Conservation (phyloP, 352 stramenopile species). For the Globisporangium canariense region DNA sequence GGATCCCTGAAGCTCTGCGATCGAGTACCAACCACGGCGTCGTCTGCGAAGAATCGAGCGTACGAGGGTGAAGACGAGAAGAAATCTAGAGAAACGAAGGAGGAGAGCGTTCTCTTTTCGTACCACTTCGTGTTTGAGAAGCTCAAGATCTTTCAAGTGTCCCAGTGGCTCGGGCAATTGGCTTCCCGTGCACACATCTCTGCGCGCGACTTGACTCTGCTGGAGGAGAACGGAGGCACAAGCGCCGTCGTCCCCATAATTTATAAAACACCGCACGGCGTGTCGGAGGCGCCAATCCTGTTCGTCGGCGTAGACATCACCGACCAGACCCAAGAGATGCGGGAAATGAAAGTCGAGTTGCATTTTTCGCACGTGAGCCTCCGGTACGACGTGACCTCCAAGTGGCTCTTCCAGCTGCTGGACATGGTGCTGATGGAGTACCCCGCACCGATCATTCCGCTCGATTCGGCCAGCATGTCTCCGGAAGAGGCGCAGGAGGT, state of each 20-base stretch:
- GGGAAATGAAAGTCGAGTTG: constrained; percentile 85
- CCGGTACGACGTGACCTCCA: constrained; percentile 78
- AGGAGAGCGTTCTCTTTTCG: constrained; percentile 31
- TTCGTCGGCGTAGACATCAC: constrained; percentile 79
- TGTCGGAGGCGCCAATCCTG: constrained; percentile 67
- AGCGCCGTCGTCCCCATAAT: constrained; percentile 58
- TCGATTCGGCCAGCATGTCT: constrained; percentile 71
- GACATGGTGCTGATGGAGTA: constrained; percentile 82
- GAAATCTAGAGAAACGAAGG: background rate
- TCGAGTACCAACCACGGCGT: constrained; percentile 21
- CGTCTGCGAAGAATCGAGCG: background rate
- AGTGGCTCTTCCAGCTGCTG: constrained; percentile 76
- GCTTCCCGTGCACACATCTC: constrained; percentile 72
- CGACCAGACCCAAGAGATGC: constrained; percentile 85
- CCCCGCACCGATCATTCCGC: constrained; percentile 73
- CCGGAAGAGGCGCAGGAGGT: constrained; percentile 49
- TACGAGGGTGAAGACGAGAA: constrained; percentile 8
- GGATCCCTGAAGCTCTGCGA: constrained; percentile 62
- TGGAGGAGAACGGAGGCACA: constrained; percentile 57
- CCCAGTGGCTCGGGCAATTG: constrained; percentile 84
- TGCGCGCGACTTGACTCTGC: constrained; percentile 65
- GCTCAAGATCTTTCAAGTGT: constrained; percentile 80
- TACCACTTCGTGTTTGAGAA: constrained; percentile 81
- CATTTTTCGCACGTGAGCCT: constrained; percentile 82
- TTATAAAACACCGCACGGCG: constrained; percentile 78